Base-by-base conservation (phyloP, 257 asterid species). In the Primulina huaijiensis region DNA sequence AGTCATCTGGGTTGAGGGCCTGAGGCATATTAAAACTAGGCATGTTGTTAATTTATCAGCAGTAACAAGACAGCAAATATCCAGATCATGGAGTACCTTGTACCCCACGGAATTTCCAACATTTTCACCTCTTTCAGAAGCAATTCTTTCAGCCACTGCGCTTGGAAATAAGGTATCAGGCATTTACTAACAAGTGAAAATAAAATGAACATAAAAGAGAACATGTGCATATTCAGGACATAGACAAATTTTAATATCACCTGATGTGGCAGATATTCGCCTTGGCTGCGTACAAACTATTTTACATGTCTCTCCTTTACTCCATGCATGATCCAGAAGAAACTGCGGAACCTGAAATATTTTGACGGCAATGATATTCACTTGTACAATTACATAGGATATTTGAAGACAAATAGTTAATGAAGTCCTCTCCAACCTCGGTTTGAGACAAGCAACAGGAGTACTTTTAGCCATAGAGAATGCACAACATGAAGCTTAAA, bases 91-190 rank as follows among this genome's bases (percentile, higher is more conserved):
- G 14, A 66, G 65, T 87, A 93, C 99, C 97, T 93, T 93, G 86
- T 86, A 93, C 52, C 99, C 99, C 72, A 93, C 89, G 64, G 96
- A 85, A 35, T 86, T 88, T 33, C 99, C 99, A 78, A 90, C 68
- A 69, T 37, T 73, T 86, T 93, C 99, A 50, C 96, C 97, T 85
- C 99, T 87, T 82, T 93, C 99, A 17, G 91, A 65, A 72, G 99
- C 90, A 78, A 93, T 84, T 86, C 99, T 85, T 80, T 90, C 99
- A 72, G 99, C 91, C 82, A 93, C 99, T 93, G 84, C 77, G 83
- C 66, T 78, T 57, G 66, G 69, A 79, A 65, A 78, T 72, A 65
- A 34, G 46, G 50, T 63, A 64, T 46, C 19, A 72, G 10, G 46
- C 68, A 75, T 74, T 67, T 33, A 63, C 55, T 37, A 66, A 40